Evolutionary conservation across 371 early-diverging fungal species (phyloP).

Genomic region (Fennellomyces sp.): DNA sequence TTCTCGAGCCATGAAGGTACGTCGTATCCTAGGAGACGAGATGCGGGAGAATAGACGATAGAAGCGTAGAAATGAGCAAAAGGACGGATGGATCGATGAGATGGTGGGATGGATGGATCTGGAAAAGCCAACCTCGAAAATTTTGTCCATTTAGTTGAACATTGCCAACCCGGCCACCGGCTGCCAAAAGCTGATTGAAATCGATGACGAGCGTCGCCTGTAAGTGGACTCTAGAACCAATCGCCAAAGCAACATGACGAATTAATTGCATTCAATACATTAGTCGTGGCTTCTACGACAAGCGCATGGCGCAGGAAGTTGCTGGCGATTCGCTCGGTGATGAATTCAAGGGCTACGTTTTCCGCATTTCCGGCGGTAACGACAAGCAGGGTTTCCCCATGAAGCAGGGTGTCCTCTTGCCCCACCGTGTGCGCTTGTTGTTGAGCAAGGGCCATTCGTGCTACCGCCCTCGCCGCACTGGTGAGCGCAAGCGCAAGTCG

Average conservation of each 20-base stretch:
- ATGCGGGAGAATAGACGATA: background rate
- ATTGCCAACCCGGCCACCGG: constrained; percentile 99
- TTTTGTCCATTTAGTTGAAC: constrained; percentile 75
- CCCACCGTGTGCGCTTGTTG: constrained; percentile 94
- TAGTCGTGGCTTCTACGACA: constrained; percentile 97
- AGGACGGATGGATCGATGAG: constrained; percentile 5
- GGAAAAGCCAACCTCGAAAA: background rate
- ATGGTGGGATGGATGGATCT: background rate
- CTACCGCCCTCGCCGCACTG: constrained; percentile 98
- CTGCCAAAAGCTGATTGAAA: constrained; percentile 97
- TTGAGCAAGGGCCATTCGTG: constrained; percentile 98
- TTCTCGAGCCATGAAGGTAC: constrained; percentile 7
- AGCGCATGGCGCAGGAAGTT: constrained; percentile 97
- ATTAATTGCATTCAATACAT: background rate
- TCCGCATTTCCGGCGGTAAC: constrained; percentile 99
- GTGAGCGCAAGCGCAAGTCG: constrained; percentile 99
- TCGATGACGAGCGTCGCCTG: constrained; percentile 97
- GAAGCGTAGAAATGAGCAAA: background rate
- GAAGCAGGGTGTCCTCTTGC: constrained; percentile 97
- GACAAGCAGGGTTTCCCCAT: constrained; percentile 99
- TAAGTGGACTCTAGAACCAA: constrained; percentile 48
- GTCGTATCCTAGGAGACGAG: background rate
- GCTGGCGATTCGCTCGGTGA: constrained; percentile 96
- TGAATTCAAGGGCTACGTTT: constrained; percentile 99
- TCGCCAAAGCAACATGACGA: background rate